Conservation (phyloP, 2,329 filamentous ascomycete genomes). For the Fusarium oligoseptatum region DNA sequence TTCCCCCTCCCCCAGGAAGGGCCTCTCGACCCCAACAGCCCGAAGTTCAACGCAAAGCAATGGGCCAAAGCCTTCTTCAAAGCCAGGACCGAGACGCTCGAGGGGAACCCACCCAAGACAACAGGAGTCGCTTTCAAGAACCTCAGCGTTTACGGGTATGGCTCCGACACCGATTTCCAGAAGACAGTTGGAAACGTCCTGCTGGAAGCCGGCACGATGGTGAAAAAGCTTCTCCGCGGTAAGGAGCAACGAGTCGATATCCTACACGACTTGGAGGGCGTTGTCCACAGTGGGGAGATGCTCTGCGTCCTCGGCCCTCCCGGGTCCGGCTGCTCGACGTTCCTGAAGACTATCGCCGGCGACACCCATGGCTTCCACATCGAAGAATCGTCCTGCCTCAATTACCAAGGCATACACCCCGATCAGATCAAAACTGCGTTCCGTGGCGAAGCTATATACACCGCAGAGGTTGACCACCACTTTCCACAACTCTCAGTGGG, state of each 20-base stretch:
- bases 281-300: slow-evolving; percentile 78
- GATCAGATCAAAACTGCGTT: slow-evolving; percentile 80
- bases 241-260: slow-evolving; percentile 72
- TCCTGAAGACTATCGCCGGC: slow-evolving; percentile 83
- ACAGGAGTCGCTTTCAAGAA: slow-evolving; percentile 46
- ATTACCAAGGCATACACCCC: slow-evolving; percentile 76
- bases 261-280: slow-evolving; percentile 72
- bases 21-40: slow-evolving; percentile 55
- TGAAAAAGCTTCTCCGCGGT: slow-evolving; percentile 49
- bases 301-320: slow-evolving; percentile 79
- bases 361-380: slow-evolving; percentile 83
- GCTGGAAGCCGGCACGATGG: slow-evolving; percentile 32
- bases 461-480: slow-evolving; percentile 83
- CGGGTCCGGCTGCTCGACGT: slow-evolving; percentile 79
- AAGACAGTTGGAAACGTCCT: slow-evolving; percentile 46
- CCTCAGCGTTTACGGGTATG: slow-evolving; percentile 47
- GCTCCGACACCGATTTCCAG: slow-evolving; percentile 47
- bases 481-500: slow-evolving; percentile 82
- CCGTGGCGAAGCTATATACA: slow-evolving; percentile 86
- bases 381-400: slow-evolving; percentile 76
- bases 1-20: slow-evolving; percentile 44
- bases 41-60: slow-evolving; percentile 56
- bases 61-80: slow-evolving; percentile 58
- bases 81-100: slow-evolving; percentile 37
- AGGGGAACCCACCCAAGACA: slow-evolving; percentile 46